phyloP scores from a whole-genome alignment of 2,329 filamentous ascomycete species.

The Thermothelomyces thermophilus region DNA sequence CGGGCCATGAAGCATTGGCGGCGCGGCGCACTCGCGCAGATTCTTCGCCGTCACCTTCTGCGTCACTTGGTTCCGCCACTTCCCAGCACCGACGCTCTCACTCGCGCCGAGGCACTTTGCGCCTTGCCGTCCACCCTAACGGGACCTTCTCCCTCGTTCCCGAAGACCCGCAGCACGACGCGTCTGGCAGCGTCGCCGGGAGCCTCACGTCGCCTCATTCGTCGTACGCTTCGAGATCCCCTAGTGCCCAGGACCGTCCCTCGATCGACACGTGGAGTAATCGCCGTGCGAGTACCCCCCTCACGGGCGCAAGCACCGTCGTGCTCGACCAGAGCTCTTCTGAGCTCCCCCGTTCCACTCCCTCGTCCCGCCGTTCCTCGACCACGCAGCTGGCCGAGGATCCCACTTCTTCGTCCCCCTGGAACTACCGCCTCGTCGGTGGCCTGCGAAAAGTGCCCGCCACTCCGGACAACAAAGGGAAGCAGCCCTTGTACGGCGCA shows the following conservation, averaged over 20 bases:
- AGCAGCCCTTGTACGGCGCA: slow-evolving; percentile 28
- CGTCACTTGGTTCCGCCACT: slow-evolving; percentile 19
- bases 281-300: slow-evolving; percentile 42
- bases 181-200: slow-evolving; percentile 14
- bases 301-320: slow-evolving; percentile 35
- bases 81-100: slow-evolving; percentile 26
- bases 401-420: slow-evolving; percentile 35
- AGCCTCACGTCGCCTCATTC: slow-evolving; percentile 38
- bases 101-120: slow-evolving; percentile 37
- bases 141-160: slow-evolving; percentile 52
- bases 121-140: slow-evolving; percentile 47
- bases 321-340: slow-evolving; percentile 40
- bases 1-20: slow-evolving; percentile 33
- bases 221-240: slow-evolving; percentile 35
- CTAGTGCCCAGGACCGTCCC: slow-evolving; percentile 44
- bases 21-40: slow-evolving; percentile 21
- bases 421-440: slow-evolving; percentile 49
- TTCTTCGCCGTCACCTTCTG: slow-evolving; percentile 21
- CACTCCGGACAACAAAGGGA: slow-evolving; percentile 39
- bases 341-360: slow-evolving; percentile 28
- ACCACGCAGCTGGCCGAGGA: slow-evolving; percentile 33
- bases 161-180: slow-evolving; percentile 24
- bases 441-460: slow-evolving; percentile 48
- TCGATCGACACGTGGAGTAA: slow-evolving; percentile 44
- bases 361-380: slow-evolving; percentile 29